Evolutionary conservation across 495 filamentous ascomycete genomes (phyloP), one percentile per base, ranked within the genome.

Genomic region (Sabuloglossum arenarium): DNA sequence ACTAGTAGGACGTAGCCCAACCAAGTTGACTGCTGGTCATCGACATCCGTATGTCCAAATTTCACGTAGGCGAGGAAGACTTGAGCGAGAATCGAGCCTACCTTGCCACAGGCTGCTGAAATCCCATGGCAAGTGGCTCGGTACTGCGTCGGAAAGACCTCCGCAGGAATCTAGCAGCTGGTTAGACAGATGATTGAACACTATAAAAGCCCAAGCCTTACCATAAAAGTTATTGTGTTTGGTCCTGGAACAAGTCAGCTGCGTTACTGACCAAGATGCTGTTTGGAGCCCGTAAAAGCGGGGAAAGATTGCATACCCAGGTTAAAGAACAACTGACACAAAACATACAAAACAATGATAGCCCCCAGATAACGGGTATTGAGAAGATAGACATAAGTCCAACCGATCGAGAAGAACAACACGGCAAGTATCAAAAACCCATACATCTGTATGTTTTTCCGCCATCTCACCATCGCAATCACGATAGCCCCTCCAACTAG

Each of bases 271-370:
- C n/a, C n/a, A n/a, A n/a, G n/a, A n/a, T n/a, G n/a, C n/a, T n/a
- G n/a, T n/a, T n/a, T n/a, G n/a, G n/a, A n/a, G n/a, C n/a, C n/a
- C n/a, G n/a, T n/a, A n/a, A n/a, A n/a, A n/a, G n/a, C n/a, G n/a
- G n/a, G n/a, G n/a, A 32, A 57, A 27, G 27, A 9, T 56, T 42
- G 23, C 58, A 23, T 53, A 65, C 79, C 79, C 21, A 82, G 70
- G 59, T 82, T 81, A 66, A 82, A 84, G 19, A 82, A 59, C 0
- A 79, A 61, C 62, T 84, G 76, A 21, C 73, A 75, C 23, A 84
- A 46, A 24, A 77, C 71, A 58, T 81, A 83, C 1, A 85, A 60
- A 0, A 69, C 74, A 21, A 43, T 43, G 10, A 43, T 43, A 19
- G 39, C 39, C 16, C 39, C 39, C 3, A 71, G 62, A 70, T 65